phyloP scores from a whole-genome alignment of 352 stramenopile species.

The Pythium monospermum region DNA sequence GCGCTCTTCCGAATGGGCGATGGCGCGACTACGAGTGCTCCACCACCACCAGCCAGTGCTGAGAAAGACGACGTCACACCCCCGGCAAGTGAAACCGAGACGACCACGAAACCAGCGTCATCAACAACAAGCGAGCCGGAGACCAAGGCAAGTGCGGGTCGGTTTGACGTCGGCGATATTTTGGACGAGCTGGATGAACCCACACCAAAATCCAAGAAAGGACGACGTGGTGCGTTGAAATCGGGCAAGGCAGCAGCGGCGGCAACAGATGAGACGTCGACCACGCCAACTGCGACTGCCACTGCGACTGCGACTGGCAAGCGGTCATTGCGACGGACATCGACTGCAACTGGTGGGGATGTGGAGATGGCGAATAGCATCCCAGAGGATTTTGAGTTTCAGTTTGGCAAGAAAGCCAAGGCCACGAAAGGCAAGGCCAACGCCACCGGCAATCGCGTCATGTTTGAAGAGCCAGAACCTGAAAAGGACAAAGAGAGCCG shows the following conservation, averaged over 20 bases:
- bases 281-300: conserved; percentile 30
- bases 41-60: not conserved
- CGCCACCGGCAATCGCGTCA: conserved; percentile 19
- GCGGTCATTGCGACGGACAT: not conserved
- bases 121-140: too few relatives aligned
- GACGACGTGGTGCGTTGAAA: not conserved
- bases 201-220: conserved; percentile 8
- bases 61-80: not conserved
- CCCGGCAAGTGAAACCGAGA: not conserved
- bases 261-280: conserved; percentile 44
- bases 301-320: conserved; percentile 3
- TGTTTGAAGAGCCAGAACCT: conserved; percentile 15
- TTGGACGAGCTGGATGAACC: conserved; percentile 24
- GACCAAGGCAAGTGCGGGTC: too few relatives aligned
- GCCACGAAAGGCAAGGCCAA: conserved; percentile 7
- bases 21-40: not conserved
- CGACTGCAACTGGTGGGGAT: not conserved
- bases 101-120: not conserved
- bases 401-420: conserved; percentile 26
- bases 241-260: conserved; percentile 13
- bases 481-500: too few relatives aligned
- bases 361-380: conserved; percentile 10
- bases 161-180: conserved; percentile 29
- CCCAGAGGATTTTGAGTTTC: conserved; percentile 30
- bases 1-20: conserved; percentile 29